Percentiles rank a stretch among this genome's conserved stretches.
Evolutionary conservation across 139 green algal species (phyloP).

Genomic region (Coccomyxa sp.): DNA sequence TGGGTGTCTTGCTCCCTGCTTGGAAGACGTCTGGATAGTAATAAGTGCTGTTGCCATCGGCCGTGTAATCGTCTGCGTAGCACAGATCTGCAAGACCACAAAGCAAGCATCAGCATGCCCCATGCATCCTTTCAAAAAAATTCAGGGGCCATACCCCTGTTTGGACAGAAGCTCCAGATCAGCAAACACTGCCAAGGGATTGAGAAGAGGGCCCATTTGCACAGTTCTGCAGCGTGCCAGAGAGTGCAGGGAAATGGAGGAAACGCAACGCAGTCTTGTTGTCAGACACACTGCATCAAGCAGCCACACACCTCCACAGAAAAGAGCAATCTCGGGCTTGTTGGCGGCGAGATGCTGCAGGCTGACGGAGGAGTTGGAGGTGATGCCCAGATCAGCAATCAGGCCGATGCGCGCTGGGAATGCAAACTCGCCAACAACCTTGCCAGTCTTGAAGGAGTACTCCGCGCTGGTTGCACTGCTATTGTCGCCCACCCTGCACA

Average conservation of each 20-base stretch:
- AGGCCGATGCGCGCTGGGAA: constrained; percentile 32
- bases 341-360: constrained; percentile 43
- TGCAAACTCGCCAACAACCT: neutral
- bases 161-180: neutral
- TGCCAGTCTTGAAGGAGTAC: neutral
- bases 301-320: neutral
- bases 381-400: constrained; percentile 70
- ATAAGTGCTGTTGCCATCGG: neutral
- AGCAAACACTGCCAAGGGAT: neutral
- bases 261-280: no score
- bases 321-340: neutral
- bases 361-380: constrained; percentile 47
- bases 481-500: neutral
- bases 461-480: neutral
- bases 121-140: neutral
- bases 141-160: neutral
- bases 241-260: no score
- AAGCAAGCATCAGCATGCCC: neutral
- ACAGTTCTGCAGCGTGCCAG: neutral
- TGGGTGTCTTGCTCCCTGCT: neutral
- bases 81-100: neutral
- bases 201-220: neutral
- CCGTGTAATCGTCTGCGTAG: neutral
- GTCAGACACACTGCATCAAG: no score
- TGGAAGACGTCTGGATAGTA: neutral